Conservation (phyloP, 1,139 yeast species). For the Lodderomyces metapsilosis region DNA sequence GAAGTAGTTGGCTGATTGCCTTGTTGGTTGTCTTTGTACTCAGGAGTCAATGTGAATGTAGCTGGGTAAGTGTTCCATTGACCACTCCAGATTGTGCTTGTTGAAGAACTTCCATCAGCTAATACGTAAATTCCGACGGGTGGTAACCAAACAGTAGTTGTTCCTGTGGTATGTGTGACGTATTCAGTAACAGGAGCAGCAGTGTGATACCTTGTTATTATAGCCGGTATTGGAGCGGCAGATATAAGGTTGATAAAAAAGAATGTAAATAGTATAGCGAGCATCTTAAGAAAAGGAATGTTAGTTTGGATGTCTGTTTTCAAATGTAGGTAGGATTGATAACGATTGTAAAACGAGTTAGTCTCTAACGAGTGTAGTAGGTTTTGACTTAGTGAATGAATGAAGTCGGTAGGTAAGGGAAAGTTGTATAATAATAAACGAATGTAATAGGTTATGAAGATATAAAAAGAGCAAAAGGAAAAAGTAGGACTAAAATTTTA, state of each 20-base stretch:
- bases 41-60: slow-evolving; percentile 14
- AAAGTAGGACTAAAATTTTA: background rate
- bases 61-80: slow-evolving; percentile 29
- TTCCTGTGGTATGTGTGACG: slow-evolving; percentile 54
- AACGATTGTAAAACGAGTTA: background rate
- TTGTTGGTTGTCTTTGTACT: slow-evolving; percentile 2
- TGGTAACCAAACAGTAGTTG: slow-evolving; percentile 60
- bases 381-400: slow-evolving; percentile 4
- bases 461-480: background rate
- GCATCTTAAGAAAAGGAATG: slow-evolving; percentile 7
- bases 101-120: slow-evolving; percentile 60
- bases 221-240: slow-evolving; percentile 37
- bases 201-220: slow-evolving; percentile 61
- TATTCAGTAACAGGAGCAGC: slow-evolving; percentile 60
- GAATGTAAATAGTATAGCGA: slow-evolving; percentile 17
- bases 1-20: slow-evolving; percentile 6
- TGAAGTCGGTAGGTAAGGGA: background rate
- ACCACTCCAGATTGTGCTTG: slow-evolving; percentile 48
- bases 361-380: slow-evolving; percentile 1
- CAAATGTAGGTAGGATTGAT: background rate
- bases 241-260: slow-evolving; percentile 21
- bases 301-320: background rate
- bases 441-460: slow-evolving; percentile 2
- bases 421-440: background rate
- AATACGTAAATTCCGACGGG: slow-evolving; percentile 61